These are phyloP conservation scores for Tylopilus subfusipes DNA, from an alignment of 768 basidiomycete species.

Conservation along the genomic window DNA sequence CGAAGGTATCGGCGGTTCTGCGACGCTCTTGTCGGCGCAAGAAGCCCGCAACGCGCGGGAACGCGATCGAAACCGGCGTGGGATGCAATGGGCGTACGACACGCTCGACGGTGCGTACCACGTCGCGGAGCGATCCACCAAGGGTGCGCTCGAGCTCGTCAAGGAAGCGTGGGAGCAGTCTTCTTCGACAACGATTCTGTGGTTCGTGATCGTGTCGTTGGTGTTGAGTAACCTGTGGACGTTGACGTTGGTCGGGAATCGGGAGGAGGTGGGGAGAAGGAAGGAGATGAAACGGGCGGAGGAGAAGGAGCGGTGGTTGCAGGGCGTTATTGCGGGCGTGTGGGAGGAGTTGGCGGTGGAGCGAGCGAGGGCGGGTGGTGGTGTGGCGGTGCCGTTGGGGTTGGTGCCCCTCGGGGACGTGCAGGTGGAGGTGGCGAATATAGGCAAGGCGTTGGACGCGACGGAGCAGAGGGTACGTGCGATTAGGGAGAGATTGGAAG, in stretches of 20 bases:
- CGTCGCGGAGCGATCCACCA: slow-evolving; percentile 68
- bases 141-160: slow-evolving; percentile 72
- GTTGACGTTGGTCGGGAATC: slow-evolving; percentile 43
- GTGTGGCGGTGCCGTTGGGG: slow-evolving; percentile 15
- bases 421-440: slow-evolving; percentile 46
- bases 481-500: slow-evolving; percentile 44
- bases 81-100: slow-evolving; percentile 86
- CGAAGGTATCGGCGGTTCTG: slow-evolving; percentile 10
- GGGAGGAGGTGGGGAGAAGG: slow-evolving; percentile 41
- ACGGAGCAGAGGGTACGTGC: slow-evolving; percentile 53
- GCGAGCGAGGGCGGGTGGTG: slow-evolving; percentile 29
- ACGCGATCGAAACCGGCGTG: slow-evolving; percentile 64
- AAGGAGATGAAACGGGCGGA: slow-evolving; percentile 53
- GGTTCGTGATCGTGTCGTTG: slow-evolving; percentile 66
- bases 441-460: slow-evolving; percentile 50
- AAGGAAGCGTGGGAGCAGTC: slow-evolving; percentile 78
- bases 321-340: slow-evolving; percentile 65
- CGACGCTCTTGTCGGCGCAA: slow-evolving; percentile 3
- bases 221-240: slow-evolving; percentile 81
- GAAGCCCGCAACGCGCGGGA: slow-evolving; percentile 51
- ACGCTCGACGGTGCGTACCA: slow-evolving; percentile 74
- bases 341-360: slow-evolving; percentile 64
- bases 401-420: slow-evolving; percentile 29
- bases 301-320: slow-evolving; percentile 74
- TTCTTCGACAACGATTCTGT: slow-evolving; percentile 66